Evolutionary conservation across 192 early-diverging fungal genomes (phyloP).

Genomic region (Podila epicladia): DNA sequence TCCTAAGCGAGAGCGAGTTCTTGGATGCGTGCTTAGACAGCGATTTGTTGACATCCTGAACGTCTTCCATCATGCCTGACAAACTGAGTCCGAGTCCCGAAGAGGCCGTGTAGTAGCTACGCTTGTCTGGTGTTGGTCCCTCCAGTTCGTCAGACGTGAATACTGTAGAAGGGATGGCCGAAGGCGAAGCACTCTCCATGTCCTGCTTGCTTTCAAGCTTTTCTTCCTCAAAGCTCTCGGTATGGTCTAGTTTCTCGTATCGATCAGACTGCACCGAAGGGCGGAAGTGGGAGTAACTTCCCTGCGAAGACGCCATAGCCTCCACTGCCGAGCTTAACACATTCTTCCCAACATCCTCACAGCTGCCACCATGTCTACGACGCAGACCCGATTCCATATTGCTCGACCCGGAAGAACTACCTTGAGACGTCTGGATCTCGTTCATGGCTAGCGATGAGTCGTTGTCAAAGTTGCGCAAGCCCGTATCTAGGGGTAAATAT

Average conservation of each 20-base stretch:
- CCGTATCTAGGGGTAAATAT: constrained; percentile 51
- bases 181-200: constrained; percentile 4
- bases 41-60: neutral
- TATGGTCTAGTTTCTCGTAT: constrained; percentile 19
- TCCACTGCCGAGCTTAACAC: neutral
- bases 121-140: neutral
- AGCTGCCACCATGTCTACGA: neutral
- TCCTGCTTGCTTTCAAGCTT: neutral
- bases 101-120: neutral
- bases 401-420: neutral
- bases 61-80: constrained; percentile 3
- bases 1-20: constrained; percentile 9
- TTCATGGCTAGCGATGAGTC: constrained; percentile 13
- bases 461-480: constrained; percentile 39
- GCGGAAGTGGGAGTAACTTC: neutral
- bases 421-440: neutral
- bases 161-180: neutral
- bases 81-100: neutral
- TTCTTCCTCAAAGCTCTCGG: constrained; percentile 8
- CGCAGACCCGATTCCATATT: constrained; percentile 11
- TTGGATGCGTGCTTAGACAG: constrained; percentile 2
- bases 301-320: neutral
- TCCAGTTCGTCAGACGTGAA: too few relatives aligned
- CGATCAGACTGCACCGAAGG: constrained; percentile 11
- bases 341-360: neutral